Base-by-base conservation (phyloP, 306 rosid species). In the Cucurbita argyrosperma region DNA sequence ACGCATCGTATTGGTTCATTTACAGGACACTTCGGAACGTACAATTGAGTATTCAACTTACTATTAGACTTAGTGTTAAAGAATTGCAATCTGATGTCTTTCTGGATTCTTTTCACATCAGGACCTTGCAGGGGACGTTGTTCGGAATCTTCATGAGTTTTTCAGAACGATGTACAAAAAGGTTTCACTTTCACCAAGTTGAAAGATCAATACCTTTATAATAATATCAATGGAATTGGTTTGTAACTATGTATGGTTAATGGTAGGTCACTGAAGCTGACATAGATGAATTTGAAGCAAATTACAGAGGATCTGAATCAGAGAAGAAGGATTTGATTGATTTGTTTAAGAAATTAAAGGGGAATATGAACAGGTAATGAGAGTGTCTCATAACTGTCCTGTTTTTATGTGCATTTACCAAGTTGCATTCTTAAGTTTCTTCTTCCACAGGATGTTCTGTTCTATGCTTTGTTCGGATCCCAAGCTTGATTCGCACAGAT, bases 391-490 rank as follows among this genome's bases (percentile, higher is more conserved):
- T 30, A 50, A 26, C 14, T 49, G 30, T 50, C 57, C 21, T 70
- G 23, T 35, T 50, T 11, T 39, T 53, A 1, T n/a, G 37, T 55
- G 18, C 60, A 55, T n/a, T 37, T 38, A 38, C 9, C 26, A 15
- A 72, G 64, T 72, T 79, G 64, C 54, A 65, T 71, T 71, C 52
- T 74, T 1, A 61, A 63, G 1, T 68, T 72, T 73, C 30, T 8
- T 8, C 56, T 80, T 59, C 60, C 83, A 75, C 84, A 94, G 99
- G 82, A 87, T 94, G 39, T 91, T 91, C 78, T 91, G 96, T 80
- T 94, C 97, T 65, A 94, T 94, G 99, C 87, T 94, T 67, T 94
- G 99, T 88, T 94, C 99, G 4, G 96, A 91, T 82, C 81, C 88
- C 72, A 85, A 87, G 83, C 90, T 89, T 10, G 99, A 94, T 79